Conservation (phyloP, 2,329 filamentous ascomycete genomes). For the Knufia fluminis region DNA sequence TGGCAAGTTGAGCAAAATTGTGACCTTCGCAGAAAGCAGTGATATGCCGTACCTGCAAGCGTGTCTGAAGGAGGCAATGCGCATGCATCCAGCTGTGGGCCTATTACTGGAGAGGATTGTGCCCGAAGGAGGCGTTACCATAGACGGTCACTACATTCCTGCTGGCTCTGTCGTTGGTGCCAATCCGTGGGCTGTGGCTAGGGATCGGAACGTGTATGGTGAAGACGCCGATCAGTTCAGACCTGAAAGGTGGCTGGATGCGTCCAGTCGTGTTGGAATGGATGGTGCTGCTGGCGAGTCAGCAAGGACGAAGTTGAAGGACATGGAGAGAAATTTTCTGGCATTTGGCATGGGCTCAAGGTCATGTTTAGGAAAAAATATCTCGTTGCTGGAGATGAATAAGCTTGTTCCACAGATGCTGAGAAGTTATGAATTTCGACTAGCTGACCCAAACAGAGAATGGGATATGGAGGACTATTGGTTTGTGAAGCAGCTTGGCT, state of each 20-base stretch:
- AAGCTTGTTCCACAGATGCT: conserved; percentile 27
- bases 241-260: conserved; percentile 38
- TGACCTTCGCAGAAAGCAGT: conserved; percentile 14
- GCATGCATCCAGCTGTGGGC: conserved; percentile 57
- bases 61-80: conserved; percentile 17
- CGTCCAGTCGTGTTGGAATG: conserved; percentile 19
- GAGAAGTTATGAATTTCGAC: conserved; percentile 17
- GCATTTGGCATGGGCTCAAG: conserved; percentile 26
- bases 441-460: conserved; percentile 11
- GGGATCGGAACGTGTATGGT: conserved; percentile 32
- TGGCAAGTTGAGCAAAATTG: conserved; percentile 11
- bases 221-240: conserved; percentile 29
- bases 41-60: conserved; percentile 17
- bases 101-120: conserved; percentile 64
- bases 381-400: conserved; percentile 27
- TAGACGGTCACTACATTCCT: conserved; percentile 57
- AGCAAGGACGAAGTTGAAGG: conserved; percentile 18
- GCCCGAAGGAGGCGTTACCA: conserved; percentile 50
- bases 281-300: conserved; percentile 18
- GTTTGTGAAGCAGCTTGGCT: conserved; percentile 18
- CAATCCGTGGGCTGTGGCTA: conserved; percentile 64
- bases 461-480: conserved; percentile 17
- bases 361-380: conserved; percentile 29
- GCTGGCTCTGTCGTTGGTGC: conserved; percentile 65
- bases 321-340: conserved; percentile 24